Conservation (phyloP, 169 alveolate species). For the Plasmodium relictum region DNA sequence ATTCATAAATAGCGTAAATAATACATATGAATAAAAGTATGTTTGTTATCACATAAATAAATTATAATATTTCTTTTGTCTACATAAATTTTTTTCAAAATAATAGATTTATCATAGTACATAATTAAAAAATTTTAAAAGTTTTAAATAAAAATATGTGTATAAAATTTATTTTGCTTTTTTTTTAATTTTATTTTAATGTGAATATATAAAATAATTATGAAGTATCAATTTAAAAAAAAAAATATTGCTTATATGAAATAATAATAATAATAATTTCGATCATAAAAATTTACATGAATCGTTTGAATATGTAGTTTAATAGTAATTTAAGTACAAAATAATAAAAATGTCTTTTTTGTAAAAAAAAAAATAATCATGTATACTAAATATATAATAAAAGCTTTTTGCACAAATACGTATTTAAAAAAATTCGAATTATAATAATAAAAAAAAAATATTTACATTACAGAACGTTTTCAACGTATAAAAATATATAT, state of each 20-base stretch:
- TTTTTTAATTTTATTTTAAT: not conserved
- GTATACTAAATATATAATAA: conserved; percentile 9
- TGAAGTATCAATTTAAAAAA: not conserved
- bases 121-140: not conserved
- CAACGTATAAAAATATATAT: not conserved
- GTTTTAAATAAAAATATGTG: not conserved
- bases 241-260: not conserved
- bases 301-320: not conserved
- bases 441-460: not conserved
- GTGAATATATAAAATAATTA: not conserved
- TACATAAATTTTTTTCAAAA: conserved; percentile 3
- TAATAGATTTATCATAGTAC: not conserved
- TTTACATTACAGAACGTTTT: not conserved
- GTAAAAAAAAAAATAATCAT: conserved; percentile 21
- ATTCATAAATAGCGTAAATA: too few relatives aligned
- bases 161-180: not conserved
- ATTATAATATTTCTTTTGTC: conserved; percentile 1
- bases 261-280: not conserved
- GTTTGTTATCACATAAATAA: not conserved
- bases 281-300: not conserved
- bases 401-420: conserved; percentile 23
- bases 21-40: not conserved
- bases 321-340: not conserved
- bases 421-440: not conserved
- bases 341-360: conserved; percentile 66